These are phyloP conservation scores for Podaxis sp. DNA, from an alignment of 768 basidiomycete species.

Conservation along the genomic window DNA sequence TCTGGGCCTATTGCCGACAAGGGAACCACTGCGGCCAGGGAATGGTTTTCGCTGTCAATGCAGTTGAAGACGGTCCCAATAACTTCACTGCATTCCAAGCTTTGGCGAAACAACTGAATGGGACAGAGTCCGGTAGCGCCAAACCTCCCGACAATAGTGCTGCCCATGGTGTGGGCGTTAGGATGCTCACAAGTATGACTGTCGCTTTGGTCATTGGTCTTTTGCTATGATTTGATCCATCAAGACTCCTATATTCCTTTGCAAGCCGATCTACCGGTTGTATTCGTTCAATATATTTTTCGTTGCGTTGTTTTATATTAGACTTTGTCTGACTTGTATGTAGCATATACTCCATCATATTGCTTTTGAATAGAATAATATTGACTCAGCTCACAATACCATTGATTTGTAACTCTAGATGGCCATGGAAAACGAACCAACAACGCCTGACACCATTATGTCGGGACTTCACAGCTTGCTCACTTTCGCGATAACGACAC, in stretches of 20 bases:
- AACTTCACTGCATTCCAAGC: slow-evolving; percentile 54
- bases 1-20: slow-evolving; percentile 64
- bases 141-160: background rate
- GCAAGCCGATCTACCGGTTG: background rate
- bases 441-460: no score
- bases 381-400: no score
- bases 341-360: background rate
- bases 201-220: background rate
- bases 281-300: background rate
- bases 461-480: no score
- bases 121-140: slow-evolving; percentile 27
- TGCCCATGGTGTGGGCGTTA: background rate
- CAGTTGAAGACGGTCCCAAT: slow-evolving; percentile 47
- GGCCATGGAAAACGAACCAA: no score
- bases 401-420: no score
- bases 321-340: background rate
- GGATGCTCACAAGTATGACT: background rate
- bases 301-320: background rate
- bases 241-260: background rate
- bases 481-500: no score
- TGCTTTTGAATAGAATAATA: no score
- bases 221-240: background rate
- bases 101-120: slow-evolving; percentile 44
- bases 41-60: slow-evolving; percentile 67
- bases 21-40: slow-evolving; percentile 52